A percentile compares a stretch with the other conserved stretches of the same genome.
phyloP scores from a whole-genome alignment of 371 early-diverging fungal species.

The Nematocida homosporus region DNA sequence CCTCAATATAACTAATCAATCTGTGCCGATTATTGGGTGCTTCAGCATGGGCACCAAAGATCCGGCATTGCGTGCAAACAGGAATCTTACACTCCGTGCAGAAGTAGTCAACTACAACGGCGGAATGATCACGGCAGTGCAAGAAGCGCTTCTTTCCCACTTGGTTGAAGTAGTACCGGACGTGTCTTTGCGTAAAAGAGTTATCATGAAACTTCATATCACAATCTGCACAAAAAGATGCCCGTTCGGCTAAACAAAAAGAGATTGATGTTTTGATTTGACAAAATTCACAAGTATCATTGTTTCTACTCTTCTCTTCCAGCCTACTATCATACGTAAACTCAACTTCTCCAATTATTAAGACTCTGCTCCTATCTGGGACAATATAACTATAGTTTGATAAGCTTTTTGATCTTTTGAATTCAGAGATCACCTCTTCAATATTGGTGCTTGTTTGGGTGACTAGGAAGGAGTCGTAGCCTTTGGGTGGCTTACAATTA shows the following conservation, averaged over 20 bases:
- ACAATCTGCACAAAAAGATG: constrained; percentile 66
- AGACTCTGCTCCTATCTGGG: constrained; percentile 62
- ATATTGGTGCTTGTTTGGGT: not conserved
- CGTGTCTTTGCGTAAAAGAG: constrained; percentile 65
- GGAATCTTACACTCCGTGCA: constrained; percentile 65
- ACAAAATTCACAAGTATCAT: constrained; percentile 65
- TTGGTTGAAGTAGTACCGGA: constrained; percentile 64
- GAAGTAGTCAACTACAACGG: constrained; percentile 64
- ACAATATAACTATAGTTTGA: constrained; percentile 58
- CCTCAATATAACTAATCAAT: constrained; percentile 64
- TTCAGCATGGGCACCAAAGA: constrained; percentile 62
- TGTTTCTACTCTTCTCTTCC: constrained; percentile 59
- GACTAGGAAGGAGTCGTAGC: constrained; percentile 63
- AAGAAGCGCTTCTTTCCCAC: constrained; percentile 66
- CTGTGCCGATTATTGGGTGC: constrained; percentile 54
- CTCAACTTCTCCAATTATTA: constrained; percentile 63
- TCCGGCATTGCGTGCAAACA: constrained; percentile 66
- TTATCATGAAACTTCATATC: constrained; percentile 66
- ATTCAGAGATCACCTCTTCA: constrained; percentile 18
- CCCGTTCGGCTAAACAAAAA: constrained; percentile 68
- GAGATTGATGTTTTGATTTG: constrained; percentile 44
- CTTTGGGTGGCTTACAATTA: constrained; percentile 58
- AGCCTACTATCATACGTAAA: constrained; percentile 68
- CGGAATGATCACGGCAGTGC: constrained; percentile 59
- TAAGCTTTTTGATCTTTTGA: constrained; percentile 4